Base-by-base conservation (phyloP, 495 filamentous ascomycete species). In the Glarea lozoyensis region DNA sequence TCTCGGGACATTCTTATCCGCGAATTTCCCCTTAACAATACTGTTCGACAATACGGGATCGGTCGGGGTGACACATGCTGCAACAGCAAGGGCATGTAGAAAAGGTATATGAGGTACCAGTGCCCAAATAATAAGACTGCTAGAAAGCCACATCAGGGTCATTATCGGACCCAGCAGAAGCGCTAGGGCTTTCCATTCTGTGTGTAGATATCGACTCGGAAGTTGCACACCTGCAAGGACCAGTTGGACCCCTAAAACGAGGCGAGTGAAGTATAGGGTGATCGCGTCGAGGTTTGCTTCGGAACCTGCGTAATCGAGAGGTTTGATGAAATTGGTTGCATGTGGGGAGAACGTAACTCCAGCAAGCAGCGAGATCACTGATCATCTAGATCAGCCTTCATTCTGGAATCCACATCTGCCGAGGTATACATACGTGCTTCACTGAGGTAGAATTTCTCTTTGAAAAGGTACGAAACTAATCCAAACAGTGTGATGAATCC, bases 11-110 rank as follows among this genome's bases (percentile, higher is more conserved):
- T 94, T 84, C 52, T 87, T 83, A 45, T 94, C 88, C 9, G 88
- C 89, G 49, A 94, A 95, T 50, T 85, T 89, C 30, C 89, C 89
- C 65, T 94, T 94, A 34, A 95, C 86, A 43, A 94, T 93, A 2
- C 82, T 81, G 46, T 92, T 90, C 19, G 84, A 88, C 22, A 95
- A 65, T 18, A 95, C 80, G 0, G 90, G 90, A 56, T 97, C 90
- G 0, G 90, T 95, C 0, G 89, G 89, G 3, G 88, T 93, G 11
- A 97, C 78, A 54, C 88, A 93, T 19, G 87, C 80, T 2, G 76
- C 88, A 22, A 94, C 64, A 2, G 79, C 82, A 16, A 95, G 66
- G 0, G 88, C 79, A 54, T 89, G 79, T 1, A 95, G 70, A 49
- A 93, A 84, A 32, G 62, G 60, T 17, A 93, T 60, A 43, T 80